Conservation (phyloP, 768 basidiomycete genomes). For the Leccinum broughii region DNA sequence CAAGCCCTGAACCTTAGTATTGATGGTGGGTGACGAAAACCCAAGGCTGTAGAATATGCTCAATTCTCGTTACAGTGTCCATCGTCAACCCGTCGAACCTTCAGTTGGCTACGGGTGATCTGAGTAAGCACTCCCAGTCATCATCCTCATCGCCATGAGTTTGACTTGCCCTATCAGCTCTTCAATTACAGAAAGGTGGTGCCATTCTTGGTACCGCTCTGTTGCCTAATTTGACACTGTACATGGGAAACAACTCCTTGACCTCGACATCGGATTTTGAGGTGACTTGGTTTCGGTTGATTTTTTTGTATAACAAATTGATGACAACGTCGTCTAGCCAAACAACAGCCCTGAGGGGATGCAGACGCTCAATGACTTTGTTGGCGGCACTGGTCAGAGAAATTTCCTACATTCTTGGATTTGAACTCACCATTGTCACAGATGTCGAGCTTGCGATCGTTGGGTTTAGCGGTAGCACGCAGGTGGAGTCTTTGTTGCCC, state of each 20-base stretch:
- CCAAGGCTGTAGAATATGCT: background rate
- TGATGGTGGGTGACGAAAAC: conserved; percentile 40
- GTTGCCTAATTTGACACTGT: conserved; percentile 58
- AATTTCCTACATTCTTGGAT: background rate
- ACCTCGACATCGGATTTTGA: conserved; percentile 50
- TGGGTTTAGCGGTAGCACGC: conserved; percentile 62
- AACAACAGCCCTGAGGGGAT: conserved; percentile 59
- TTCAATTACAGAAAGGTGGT: conserved; percentile 56
- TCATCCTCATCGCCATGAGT: background rate
- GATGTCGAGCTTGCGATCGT: conserved; percentile 58
- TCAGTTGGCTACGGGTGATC: conserved; percentile 58
- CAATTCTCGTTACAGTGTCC: conserved; percentile 39
- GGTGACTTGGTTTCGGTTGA: conserved; percentile 28
- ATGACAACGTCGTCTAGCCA: conserved; percentile 40
- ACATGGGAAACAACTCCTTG: conserved; percentile 61
- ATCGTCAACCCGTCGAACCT: conserved; percentile 72
- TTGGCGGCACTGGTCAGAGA: conserved; percentile 52
- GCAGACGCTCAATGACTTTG: conserved; percentile 67
- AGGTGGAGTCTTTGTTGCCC: conserved; percentile 53
- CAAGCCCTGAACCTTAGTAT: conserved; percentile 61
- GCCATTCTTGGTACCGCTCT: conserved; percentile 58
- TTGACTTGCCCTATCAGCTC: conserved; percentile 35
- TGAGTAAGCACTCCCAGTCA: conserved; percentile 45
- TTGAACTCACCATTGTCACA: conserved; percentile 19
- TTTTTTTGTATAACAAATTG: conserved; percentile 1